Base-by-base conservation (phyloP, 768 basidiomycete species). In the Stropharia rugosoannulata region DNA sequence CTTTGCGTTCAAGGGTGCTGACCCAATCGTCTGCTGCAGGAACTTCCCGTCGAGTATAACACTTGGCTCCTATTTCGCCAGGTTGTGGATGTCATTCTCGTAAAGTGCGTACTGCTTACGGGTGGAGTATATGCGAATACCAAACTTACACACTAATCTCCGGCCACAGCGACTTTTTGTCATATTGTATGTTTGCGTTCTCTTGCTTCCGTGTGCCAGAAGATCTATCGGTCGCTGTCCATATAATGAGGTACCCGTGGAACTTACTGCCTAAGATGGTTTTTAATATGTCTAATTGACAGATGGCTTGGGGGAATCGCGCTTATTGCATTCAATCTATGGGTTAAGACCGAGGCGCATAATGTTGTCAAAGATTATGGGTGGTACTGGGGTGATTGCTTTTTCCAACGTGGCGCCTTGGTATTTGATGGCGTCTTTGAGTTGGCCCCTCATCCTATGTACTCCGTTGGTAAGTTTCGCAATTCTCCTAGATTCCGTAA, bases 371-470 rank as follows among this genome's bases (percentile, higher is more conserved):
- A 97, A 64, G 96, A 98, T 66, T 98, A 96, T 62, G 95, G 95
- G 13, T 98, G 94, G 95, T 98, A 95, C 69, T 94, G 93, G 93
- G 95, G 92, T 9, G 92, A 94, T 62, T 86, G 86, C 55, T 94
- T 94, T 74, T 93, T 94, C 76, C 90, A 93, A 69, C 87, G 91
- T n/a, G 92, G 92, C 41, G 87, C 89, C 41, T 79, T 98, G 12
- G 89, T 98, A 2, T 99, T 99, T 65, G 96, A 99, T 68, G 97
- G 97, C 13, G 96, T 99, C 15, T 99, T 98, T 62, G 96, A 98
- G 67, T 77, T 95, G 39, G 89, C 92, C 4, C 90, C 91, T 1
- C 92, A 93, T 66, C 90, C 96, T 0, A 98, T 98, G 96, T 98
- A 98, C 70, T 95, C 93, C 25, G 91, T 94, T 55, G 76, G 81